A percentile compares a stretch with the other conserved stretches of the same genome.
Evolutionary conservation across 805 yeast species (phyloP).

Genomic region (Saitoella complicata): DNA sequence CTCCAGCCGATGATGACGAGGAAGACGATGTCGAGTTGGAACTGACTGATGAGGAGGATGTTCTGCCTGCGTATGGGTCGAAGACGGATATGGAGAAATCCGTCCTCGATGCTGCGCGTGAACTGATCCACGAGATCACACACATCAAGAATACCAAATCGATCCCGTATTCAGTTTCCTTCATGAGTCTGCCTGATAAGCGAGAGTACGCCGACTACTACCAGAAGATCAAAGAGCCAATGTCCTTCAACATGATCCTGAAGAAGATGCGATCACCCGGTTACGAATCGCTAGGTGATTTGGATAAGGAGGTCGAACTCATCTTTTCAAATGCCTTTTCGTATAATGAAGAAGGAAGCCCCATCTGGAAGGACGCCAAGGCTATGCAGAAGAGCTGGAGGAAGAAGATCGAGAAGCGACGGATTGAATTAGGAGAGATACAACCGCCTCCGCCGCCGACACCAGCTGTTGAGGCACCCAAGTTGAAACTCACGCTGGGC

Average conservation of each 20-base stretch:
- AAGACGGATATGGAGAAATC: conserved; percentile 2
- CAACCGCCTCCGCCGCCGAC: no score
- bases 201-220: conserved; percentile 69
- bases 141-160: conserved; percentile 32
- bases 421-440: no score
- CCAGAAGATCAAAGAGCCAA: conserved; percentile 53
- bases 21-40: not conserved
- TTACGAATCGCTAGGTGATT: not conserved
- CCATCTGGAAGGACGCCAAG: conserved; percentile 55
- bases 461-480: no score
- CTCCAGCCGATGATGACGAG: not conserved
- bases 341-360: conserved; percentile 60
- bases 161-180: conserved; percentile 16
- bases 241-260: conserved; percentile 47
- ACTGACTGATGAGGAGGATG: not conserved
- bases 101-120: conserved; percentile 4
- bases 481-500: no score
- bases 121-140: conserved; percentile 26
- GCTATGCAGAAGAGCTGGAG: conserved; percentile 26
- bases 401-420: no score
- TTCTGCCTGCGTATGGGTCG: not conserved
- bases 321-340: conserved; percentile 66
- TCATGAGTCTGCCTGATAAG: conserved; percentile 55
- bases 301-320: conserved; percentile 30
- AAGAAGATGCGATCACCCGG: not conserved